These are phyloP conservation scores for Sorghum bicolor DNA, from an alignment of 176 grass and related monocot genomes.

Conservation along the genomic window Sorghum_bicolor_NCBIv3 NC_012872.2:66042501-66043000, in stretches of 20 bases:
- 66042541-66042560: background rate
- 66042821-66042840: conserved; percentile 14
- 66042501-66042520: conserved; percentile 84
- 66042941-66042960: conserved; percentile 86
- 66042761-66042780: conserved; percentile 29
- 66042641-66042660: background rate
- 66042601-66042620: background rate
- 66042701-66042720: conserved; percentile 81
- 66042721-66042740: conserved; percentile 99
- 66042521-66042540: conserved; percentile 9
- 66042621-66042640: background rate
- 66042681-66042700: conserved; percentile 98
- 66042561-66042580: background rate
- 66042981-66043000: conserved; percentile 16
- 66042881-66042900: conserved; percentile 53
- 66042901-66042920: conserved; percentile 85
- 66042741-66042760: conserved; percentile 95
- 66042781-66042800: background rate
- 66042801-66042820: background rate
- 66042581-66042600: background rate
- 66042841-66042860: conserved; percentile 11
- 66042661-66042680: conserved; percentile 71
- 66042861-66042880: background rate
- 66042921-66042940: conserved; percentile 92
- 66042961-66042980: conserved; percentile 98